These are phyloP conservation scores for Pseudogymnoascus sp. DNA, from an alignment of 2,329 filamentous ascomycete genomes.

Conservation along the genomic window DNA sequence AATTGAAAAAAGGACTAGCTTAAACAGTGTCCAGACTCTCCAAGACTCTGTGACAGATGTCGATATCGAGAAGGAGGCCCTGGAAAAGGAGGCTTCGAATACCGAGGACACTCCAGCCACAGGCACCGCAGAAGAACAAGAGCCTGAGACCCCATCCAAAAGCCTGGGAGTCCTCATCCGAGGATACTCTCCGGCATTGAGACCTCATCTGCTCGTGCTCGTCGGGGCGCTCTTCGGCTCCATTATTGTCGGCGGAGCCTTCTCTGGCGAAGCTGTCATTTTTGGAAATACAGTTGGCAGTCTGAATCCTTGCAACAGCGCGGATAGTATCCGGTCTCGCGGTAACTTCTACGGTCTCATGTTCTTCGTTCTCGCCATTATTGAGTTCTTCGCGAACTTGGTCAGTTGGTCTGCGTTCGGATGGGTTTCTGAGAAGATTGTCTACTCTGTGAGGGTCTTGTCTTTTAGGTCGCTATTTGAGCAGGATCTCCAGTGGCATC, in stretches of 20 bases:
- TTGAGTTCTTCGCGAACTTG: slow-evolving; percentile 57
- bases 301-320: slow-evolving; percentile 40
- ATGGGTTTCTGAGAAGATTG: slow-evolving; percentile 54
- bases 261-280: slow-evolving; percentile 48
- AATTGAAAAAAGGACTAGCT: slow-evolving; percentile 15
- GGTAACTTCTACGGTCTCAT: slow-evolving; percentile 35
- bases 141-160: slow-evolving; percentile 16
- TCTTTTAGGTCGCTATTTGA: slow-evolving; percentile 59
- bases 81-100: slow-evolving; percentile 8
- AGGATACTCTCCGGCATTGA: slow-evolving; percentile 14
- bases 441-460: slow-evolving; percentile 56
- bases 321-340: slow-evolving; percentile 19
- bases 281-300: slow-evolving; percentile 46
- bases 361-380: slow-evolving; percentile 45
- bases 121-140: slow-evolving; percentile 11
- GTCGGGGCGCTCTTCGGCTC: slow-evolving; percentile 39
- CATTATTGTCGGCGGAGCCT: slow-evolving; percentile 49
- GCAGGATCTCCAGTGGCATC: slow-evolving; percentile 65
- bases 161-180: slow-evolving; percentile 15
- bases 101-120: slow-evolving; percentile 24
- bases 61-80: slow-evolving; percentile 13
- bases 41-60: slow-evolving; percentile 12
- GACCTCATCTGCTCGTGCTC: slow-evolving; percentile 16
- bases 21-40: slow-evolving; percentile 14
- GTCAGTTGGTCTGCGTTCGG: slow-evolving; percentile 49